Conservation (phyloP, 202 grass and related monocot species). For the Digitaria exilis region DNA sequence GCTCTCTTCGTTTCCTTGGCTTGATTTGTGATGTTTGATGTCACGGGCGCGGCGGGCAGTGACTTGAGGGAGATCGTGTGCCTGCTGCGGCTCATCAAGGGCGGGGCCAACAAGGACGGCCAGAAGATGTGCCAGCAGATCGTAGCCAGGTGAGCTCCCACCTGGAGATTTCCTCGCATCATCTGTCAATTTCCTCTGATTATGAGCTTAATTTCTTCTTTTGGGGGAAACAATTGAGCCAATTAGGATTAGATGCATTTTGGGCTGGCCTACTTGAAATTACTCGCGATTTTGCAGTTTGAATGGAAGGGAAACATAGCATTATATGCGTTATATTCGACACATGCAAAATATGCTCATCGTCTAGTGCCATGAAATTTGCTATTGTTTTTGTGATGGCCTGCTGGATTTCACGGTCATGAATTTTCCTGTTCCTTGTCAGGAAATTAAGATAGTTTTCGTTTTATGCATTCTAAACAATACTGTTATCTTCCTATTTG, state of each 20-base stretch:
- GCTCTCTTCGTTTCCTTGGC: neutral
- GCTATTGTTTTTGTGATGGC: no score
- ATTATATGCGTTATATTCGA: neutral
- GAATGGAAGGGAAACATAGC: neutral
- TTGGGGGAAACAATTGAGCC: neutral
- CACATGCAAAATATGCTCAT: neutral
- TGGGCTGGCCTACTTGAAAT: neutral
- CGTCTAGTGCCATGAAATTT: neutral
- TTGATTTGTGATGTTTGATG: neutral
- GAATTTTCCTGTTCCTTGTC: neutral
- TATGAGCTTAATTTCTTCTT: neutral
- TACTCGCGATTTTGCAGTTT: neutral
- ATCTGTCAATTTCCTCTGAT: neutral
- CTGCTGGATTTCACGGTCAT: neutral
- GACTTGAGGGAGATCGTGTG: slow-evolving; percentile 74
- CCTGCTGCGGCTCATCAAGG: slow-evolving; percentile 79
- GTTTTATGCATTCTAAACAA: neutral
- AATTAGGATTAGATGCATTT: neutral
- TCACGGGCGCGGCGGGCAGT: slow-evolving; percentile 32
- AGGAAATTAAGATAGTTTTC: neutral
- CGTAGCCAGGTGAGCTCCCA: slow-evolving; percentile 49
- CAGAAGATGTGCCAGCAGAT: slow-evolving; percentile 70
- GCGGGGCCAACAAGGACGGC: slow-evolving; percentile 58
- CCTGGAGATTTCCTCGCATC: neutral
- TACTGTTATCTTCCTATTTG: neutral